Percentiles rank a stretch among this genome's conserved stretches.
Evolutionary conservation across 139 green algal genomes (phyloP).

Genomic region (Chlorella vulgaris): DNA sequence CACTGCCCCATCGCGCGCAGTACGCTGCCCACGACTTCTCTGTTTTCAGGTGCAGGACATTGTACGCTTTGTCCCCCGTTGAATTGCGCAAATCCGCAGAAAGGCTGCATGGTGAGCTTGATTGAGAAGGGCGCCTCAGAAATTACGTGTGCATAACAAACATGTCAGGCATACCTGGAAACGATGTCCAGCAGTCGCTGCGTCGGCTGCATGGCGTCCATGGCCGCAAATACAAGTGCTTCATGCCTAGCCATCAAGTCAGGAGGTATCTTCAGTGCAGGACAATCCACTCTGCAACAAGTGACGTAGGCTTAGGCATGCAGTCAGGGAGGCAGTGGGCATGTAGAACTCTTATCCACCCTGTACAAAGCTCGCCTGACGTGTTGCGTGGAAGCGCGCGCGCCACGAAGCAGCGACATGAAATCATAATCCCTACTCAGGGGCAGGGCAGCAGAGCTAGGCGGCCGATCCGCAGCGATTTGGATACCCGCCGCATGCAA

Average conservation of each 20-base stretch:
- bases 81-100: not conserved
- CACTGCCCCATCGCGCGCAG: conserved; percentile 30
- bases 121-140: too few species aligned
- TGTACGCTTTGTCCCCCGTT: not conserved
- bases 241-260: conserved; percentile 15
- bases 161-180: not conserved
- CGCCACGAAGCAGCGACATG: not conserved
- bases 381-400: not conserved
- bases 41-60: conserved; percentile 51
- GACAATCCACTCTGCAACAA: conserved; percentile 36
- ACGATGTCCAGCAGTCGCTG: not conserved
- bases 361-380: not conserved
- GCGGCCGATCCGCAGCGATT: not conserved
- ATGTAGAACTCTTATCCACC: not conserved
- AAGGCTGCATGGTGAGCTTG: too few species aligned
- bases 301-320: too few species aligned
- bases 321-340: too few species aligned
- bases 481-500: not conserved
- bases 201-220: conserved; percentile 36
- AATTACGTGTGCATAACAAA: not conserved
- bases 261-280: conserved; percentile 23
- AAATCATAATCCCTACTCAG: not conserved
- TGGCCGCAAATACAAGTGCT: conserved; percentile 36
- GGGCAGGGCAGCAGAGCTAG: not conserved
- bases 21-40: conserved; percentile 55